phyloP scores from a whole-genome alignment of 768 basidiomycete genomes.

The Pleurotus giganteus region DNA sequence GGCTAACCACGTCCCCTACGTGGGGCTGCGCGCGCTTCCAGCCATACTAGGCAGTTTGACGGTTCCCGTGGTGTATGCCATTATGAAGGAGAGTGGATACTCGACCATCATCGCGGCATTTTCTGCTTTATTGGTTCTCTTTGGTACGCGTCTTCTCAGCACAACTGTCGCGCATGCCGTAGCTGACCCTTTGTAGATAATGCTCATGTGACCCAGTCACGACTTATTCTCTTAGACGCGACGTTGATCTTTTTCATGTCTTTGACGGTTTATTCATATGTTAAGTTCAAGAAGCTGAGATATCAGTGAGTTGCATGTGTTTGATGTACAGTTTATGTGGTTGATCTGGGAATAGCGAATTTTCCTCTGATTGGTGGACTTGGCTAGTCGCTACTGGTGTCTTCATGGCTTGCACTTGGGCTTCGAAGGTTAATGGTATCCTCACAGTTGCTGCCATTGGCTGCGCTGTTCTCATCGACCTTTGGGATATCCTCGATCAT shows the following conservation, averaged over 20 bases:
- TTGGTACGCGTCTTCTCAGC: constrained; percentile 59
- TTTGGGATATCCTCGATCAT: constrained; percentile 92
- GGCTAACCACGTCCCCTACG: constrained; percentile 83
- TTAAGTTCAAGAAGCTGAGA: constrained; percentile 92
- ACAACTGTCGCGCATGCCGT: background rate
- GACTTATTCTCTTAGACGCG: constrained; percentile 93
- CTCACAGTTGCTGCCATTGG: constrained; percentile 89
- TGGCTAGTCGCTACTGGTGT: constrained; percentile 90
- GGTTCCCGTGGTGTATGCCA: constrained; percentile 86
- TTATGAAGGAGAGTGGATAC: constrained; percentile 98
- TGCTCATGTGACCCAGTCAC: constrained; percentile 93
- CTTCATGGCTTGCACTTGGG: constrained; percentile 95
- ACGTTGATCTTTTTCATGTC: constrained; percentile 95
- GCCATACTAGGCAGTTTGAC: constrained; percentile 91
- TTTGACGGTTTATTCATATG: constrained; percentile 88
- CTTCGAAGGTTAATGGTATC: constrained; percentile 96
- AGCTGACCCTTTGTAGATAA: constrained; percentile 60
- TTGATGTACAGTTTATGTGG: background rate
- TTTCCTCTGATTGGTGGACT: constrained; percentile 88
- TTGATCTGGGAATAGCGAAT: constrained; percentile 56
- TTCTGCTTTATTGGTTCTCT: constrained; percentile 80
- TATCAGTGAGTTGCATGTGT: constrained; percentile 57
- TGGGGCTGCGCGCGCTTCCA: constrained; percentile 90
- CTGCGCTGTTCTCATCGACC: constrained; percentile 85
- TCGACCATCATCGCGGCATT: constrained; percentile 89